Conservation (phyloP, 345 rosid genomes). For the Gossypium rotundifolium region DNA sequence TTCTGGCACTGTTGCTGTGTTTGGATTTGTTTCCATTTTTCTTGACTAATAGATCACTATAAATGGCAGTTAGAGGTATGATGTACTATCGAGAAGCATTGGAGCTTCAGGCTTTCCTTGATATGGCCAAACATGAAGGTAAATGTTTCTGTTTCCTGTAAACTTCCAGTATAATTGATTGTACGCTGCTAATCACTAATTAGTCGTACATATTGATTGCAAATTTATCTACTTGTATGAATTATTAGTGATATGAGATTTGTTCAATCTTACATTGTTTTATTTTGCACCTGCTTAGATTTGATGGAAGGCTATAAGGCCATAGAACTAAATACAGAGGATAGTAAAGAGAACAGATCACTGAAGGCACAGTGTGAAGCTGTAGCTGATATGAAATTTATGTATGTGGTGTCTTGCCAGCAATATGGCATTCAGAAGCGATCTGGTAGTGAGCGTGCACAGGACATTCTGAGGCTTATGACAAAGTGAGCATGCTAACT, state of each 20-base stretch:
- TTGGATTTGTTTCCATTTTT: constrained; percentile 1
- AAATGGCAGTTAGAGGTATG: constrained; percentile 90
- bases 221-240: background rate
- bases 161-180: background rate
- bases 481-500: constrained; percentile 45
- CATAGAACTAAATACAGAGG: constrained; percentile 63
- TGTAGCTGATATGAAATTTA: constrained; percentile 95
- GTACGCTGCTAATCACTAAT: background rate
- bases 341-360: constrained; percentile 71
- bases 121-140: constrained; percentile 99
- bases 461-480: constrained; percentile 86
- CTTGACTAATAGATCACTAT: constrained; percentile 11
- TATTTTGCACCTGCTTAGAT: constrained; percentile 41
- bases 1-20: background rate
- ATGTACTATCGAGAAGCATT: constrained; percentile 96
- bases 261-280: constrained; percentile 19
- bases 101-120: constrained; percentile 99
- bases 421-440: constrained; percentile 91
- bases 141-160: constrained; percentile 9
- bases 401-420: constrained; percentile 95
- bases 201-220: background rate
- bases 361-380: constrained; percentile 92
- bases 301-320: constrained; percentile 98
- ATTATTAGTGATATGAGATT: background rate
- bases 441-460: constrained; percentile 78